A percentile compares a stretch with the other conserved stretches of the same genome.
These are phyloP conservation scores for Fragilaria crotonensis DNA, from an alignment of 108 stramenopile genomes.

Conservation along the genomic window DNA sequence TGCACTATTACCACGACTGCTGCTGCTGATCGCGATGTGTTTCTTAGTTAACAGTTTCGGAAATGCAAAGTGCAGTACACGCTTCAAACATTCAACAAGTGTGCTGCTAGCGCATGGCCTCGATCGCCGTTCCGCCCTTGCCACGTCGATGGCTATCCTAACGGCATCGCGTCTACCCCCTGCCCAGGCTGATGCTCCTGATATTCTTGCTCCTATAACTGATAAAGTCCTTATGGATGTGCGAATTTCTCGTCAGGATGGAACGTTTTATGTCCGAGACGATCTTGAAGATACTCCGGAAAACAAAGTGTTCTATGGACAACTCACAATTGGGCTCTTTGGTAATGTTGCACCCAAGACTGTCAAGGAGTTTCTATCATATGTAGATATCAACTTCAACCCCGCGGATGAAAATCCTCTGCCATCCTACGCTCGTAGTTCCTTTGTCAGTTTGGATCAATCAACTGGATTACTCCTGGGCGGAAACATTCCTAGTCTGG, in stretches of 20 bases:
- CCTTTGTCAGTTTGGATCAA: constrained; percentile 52
- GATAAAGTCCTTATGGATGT: constrained; percentile 72
- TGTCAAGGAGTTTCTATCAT: constrained; percentile 59
- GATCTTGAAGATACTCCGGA: constrained; percentile 34
- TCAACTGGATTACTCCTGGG: constrained; percentile 61
- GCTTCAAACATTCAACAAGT: too few relatives aligned
- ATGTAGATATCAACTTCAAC: constrained; percentile 29
- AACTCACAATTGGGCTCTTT: constrained; percentile 59
- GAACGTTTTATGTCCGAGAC: constrained; percentile 71
- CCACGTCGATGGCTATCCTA: too few relatives aligned
- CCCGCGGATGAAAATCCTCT: constrained; percentile 43
- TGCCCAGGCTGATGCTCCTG: background rate
- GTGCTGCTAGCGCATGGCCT: too few relatives aligned
- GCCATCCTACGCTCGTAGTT: constrained; percentile 53
- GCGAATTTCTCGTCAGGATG: constrained; percentile 73
- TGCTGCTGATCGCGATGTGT: too few relatives aligned
- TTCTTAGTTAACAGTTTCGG: too few relatives aligned
- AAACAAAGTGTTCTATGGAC: constrained; percentile 57
- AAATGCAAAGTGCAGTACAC: too few relatives aligned
- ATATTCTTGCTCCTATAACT: constrained; percentile 23
- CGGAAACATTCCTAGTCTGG: constrained; percentile 64
- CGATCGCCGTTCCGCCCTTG: too few relatives aligned
- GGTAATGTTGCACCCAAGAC: constrained; percentile 53
- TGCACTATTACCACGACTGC: too few relatives aligned
- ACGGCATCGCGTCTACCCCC: too few relatives aligned